Base-by-base conservation (phyloP, 2,329 filamentous ascomycete species). In the Ceratocystis smalleyi region DNA sequence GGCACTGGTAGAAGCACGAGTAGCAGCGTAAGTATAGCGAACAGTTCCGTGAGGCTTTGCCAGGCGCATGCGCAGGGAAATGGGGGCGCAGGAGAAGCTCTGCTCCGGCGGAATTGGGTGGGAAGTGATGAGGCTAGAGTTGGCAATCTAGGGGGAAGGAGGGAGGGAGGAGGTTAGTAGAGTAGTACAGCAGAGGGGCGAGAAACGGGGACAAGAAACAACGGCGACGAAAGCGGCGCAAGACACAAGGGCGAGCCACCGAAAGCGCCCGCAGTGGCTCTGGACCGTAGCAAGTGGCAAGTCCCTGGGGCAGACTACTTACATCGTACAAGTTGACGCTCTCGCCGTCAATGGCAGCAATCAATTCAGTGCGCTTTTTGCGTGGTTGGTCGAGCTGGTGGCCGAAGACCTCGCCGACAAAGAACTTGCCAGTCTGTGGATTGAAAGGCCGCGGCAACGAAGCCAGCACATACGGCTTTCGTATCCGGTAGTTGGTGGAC, bases 41-140 rank as follows among this genome's bases (percentile, higher is more conserved):
- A 78, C 76, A 40, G 81, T 74, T 66, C 79, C 77, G 67, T 73
- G 77, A 64, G 73, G 75, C 24, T 76, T 76, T 10, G 77, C 72
- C 57, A 75, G 75, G 69, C 81, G 78, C 67, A 78, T 75, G 68
- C 82, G 77, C 51, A 85, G 72, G 17, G 84, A 86, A 71, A 77
- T 79, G 22, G 83, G 80, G 7, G 83, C 73, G 72, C 83, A 86
- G 63, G 82, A 82, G 71, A 87, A 84, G 62, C 77, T 78, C 63
- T 84, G 80, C 71, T 85, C 82, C 1, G 84, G 84, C 30, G 84
- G 81, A 67, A 87, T 80, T 24, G 84, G 83, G 71, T 86, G 86
- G 1, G 84, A 86, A 5, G 83, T 86, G 69, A 86, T 78, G 67
- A 86, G 75, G 67, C 81, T 78, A 5, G 83, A 81, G 2, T 82